These are phyloP conservation scores for Gynandropsis gynandra DNA, from an alignment of 345 rosid genomes.

Conservation along the genomic window DNA sequence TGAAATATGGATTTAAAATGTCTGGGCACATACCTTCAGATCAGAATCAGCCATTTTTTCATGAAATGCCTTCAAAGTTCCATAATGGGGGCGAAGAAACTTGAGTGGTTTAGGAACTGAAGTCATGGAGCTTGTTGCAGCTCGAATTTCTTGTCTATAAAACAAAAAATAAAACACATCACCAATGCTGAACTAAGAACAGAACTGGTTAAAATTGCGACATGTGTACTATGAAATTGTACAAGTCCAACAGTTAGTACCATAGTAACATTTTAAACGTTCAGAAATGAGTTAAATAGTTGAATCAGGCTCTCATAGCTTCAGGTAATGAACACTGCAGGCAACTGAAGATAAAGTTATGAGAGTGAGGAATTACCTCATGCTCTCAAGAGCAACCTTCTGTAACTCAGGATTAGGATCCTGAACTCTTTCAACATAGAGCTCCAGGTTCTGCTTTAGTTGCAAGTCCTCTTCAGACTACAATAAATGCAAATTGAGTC, in stretches of 20 bases:
- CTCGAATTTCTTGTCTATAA: slow-evolving; percentile 81
- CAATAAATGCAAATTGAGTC: slow-evolving; percentile 16
- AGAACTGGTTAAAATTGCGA: not conserved
- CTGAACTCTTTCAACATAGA: slow-evolving; percentile 91
- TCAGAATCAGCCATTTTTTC: slow-evolving; percentile 59
- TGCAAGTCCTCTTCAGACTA: slow-evolving; percentile 95
- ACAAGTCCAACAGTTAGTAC: not conserved
- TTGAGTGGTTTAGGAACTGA: slow-evolving; percentile 96
- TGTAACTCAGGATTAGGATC: slow-evolving; percentile 82
- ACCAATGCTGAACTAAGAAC: slow-evolving; percentile 6
- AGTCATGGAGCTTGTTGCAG: slow-evolving; percentile 95
- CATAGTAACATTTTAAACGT: no score
- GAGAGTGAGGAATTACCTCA: slow-evolving; percentile 52
- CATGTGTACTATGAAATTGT: not conserved
- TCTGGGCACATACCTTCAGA: slow-evolving; percentile 46
- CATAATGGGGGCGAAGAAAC: slow-evolving; percentile 97
- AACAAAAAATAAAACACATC: not conserved
- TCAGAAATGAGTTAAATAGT: no score
- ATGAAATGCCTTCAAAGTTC: slow-evolving; percentile 63
- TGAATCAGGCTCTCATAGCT: no score
- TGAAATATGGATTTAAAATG: slow-evolving; percentile 5
- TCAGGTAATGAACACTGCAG: no score
- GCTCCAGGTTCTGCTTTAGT: slow-evolving; percentile 84
- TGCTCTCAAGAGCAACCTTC: slow-evolving; percentile 86
- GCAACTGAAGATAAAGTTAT: not conserved